Evolutionary conservation across 208 protist species (phyloP).

Genomic region (Sergeia podlipaevii): DNA sequence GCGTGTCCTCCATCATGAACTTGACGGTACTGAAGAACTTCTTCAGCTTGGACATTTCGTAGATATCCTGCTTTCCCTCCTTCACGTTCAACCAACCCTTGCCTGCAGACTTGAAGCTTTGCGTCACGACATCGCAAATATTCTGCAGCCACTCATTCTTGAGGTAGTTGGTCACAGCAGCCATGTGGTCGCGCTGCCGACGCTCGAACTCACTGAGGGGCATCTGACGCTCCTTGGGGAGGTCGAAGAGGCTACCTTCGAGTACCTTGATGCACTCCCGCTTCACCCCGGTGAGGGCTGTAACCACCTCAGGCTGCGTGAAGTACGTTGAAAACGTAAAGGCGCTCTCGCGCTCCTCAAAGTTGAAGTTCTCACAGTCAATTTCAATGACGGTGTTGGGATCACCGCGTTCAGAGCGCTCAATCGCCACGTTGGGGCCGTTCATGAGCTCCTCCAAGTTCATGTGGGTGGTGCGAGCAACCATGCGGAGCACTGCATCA

Average conservation of each 20-base stretch:
- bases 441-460: constrained; percentile 76
- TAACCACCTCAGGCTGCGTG: constrained; percentile 91
- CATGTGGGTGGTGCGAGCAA: constrained; percentile 77
- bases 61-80: constrained; percentile 94
- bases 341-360: constrained; percentile 63
- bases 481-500: constrained; percentile 72
- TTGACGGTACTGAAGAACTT: constrained; percentile 96
- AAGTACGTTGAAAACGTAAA: constrained; percentile 94
- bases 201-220: constrained; percentile 80
- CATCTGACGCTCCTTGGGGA: constrained; percentile 90
- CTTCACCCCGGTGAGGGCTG: constrained; percentile 83
- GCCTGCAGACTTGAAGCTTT: constrained; percentile 89
- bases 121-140: constrained; percentile 85
- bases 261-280: constrained; percentile 89
- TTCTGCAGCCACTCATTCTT: constrained; percentile 89
- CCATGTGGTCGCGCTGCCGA: constrained; percentile 81
- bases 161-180: constrained; percentile 65
- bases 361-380: constrained; percentile 53
- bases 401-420: constrained; percentile 58
- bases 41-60: constrained; percentile 97
- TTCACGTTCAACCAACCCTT: constrained; percentile 98
- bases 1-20: constrained; percentile 97
- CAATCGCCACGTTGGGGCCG: constrained; percentile 73
- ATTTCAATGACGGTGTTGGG: constrained; percentile 59
- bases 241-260: constrained; percentile 84